Conservation (phyloP, 192 early-diverging fungal genomes). For the Entomortierella beljakovae region DNA sequence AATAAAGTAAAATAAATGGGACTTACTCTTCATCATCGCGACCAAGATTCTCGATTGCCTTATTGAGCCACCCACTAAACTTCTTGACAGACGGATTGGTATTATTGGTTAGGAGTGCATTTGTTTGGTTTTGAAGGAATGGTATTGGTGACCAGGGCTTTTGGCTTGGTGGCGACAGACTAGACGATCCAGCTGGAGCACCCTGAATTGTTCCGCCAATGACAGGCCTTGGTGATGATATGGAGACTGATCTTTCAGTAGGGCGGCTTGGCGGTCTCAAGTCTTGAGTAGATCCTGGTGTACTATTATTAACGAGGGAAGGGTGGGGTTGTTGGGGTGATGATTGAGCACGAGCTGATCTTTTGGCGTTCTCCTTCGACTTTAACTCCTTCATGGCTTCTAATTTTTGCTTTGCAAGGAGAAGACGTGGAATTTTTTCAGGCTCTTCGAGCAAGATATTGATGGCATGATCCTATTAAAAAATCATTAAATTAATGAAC, state of each 20-base stretch:
- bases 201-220: conserved; percentile 20
- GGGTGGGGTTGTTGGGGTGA: conserved; percentile 42
- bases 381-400: conserved; percentile 47
- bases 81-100: conserved; percentile 60
- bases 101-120: conserved; percentile 58
- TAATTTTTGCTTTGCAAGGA: conserved; percentile 36
- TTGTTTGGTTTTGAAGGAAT: conserved; percentile 66
- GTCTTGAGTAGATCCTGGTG: conserved; percentile 4
- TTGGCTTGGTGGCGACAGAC: conserved; percentile 31
- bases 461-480: conserved; percentile 66
- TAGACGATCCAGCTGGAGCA: too few species aligned
- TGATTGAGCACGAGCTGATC: conserved; percentile 21
- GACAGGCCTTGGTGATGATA: conserved; percentile 33
- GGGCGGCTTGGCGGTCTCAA: conserved; percentile 1
- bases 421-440: conserved; percentile 51
- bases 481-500: background rate
- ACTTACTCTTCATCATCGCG: conserved; percentile 64
- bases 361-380: conserved; percentile 55
- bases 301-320: too few species aligned
- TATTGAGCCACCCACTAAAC: conserved; percentile 67
- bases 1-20: background rate
- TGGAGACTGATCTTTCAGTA: conserved; percentile 21
- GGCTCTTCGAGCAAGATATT: conserved; percentile 70
- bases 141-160: conserved; percentile 62
- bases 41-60: conserved; percentile 74